phyloP scores from a whole-genome alignment of 345 rosid species.

The Salix brachista region DNA sequence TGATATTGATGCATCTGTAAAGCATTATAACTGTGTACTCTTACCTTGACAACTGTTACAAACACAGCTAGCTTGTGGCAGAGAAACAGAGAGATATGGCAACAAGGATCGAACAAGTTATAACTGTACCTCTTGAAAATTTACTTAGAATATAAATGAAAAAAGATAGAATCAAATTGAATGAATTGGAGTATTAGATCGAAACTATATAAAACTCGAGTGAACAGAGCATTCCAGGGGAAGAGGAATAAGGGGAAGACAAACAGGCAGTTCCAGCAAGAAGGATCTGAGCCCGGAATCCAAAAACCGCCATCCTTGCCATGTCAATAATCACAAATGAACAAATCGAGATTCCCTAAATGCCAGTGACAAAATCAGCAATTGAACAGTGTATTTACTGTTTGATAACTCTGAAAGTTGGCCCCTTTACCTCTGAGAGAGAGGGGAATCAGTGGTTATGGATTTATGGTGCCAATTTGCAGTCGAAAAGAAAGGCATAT shows the following conservation, averaged over 20 bases:
- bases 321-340: background rate
- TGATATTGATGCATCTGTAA: background rate
- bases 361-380: background rate
- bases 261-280: background rate
- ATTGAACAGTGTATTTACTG: background rate
- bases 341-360: background rate
- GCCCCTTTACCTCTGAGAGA: no score
- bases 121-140: background rate
- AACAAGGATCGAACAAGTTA: background rate
- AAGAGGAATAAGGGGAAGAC: background rate
- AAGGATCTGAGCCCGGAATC: background rate
- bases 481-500: background rate
- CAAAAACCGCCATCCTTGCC: background rate
- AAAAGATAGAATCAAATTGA: background rate
- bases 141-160: background rate
- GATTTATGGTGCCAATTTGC: background rate
- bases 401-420: background rate
- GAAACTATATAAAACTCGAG: background rate
- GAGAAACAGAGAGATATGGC: background rate
- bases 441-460: background rate
- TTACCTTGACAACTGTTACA: background rate
- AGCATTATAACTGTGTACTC: background rate
- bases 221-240: background rate
- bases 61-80: background rate
- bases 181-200: background rate